A percentile compares a stretch with the other conserved stretches of the same genome.
These are phyloP conservation scores for Hortiboletus campestris DNA, from an alignment of 768 basidiomycete genomes.

Conservation along the genomic window DNA sequence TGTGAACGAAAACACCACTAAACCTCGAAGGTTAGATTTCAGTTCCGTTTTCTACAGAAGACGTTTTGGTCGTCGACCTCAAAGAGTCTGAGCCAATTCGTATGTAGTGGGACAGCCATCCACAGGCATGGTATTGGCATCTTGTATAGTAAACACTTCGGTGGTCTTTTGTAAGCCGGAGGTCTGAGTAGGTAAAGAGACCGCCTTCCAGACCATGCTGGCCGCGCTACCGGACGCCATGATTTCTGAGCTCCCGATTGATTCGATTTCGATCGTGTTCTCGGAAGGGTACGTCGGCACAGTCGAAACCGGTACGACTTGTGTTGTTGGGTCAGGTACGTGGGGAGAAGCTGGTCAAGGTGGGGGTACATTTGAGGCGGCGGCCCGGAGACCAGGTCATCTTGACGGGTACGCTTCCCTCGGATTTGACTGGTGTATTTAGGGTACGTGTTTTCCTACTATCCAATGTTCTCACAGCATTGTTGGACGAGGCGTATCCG, in stretches of 20 bases:
- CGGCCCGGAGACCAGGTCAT: constrained; percentile 49
- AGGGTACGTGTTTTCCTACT: constrained; percentile 45
- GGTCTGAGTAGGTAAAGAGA: constrained; percentile 56
- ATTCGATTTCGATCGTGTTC: constrained; percentile 59
- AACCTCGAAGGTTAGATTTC: constrained; percentile 53
- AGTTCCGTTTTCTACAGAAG: constrained; percentile 57
- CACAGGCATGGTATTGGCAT: constrained; percentile 2
- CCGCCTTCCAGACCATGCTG: constrained; percentile 75
- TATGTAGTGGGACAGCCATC: constrained; percentile 34
- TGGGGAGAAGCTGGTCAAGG: constrained; percentile 22
- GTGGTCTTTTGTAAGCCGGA: constrained; percentile 71
- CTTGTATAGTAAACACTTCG: constrained; percentile 54
- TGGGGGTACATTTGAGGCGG: constrained; percentile 57
- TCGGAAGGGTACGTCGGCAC: constrained; percentile 36
- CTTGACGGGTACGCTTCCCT: constrained; percentile 58
- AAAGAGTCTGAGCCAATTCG: constrained; percentile 62
- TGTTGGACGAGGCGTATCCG: no score
- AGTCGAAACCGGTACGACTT: constrained; percentile 14
- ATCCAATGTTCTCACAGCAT: background rate
- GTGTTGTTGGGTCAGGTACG: constrained; percentile 51
- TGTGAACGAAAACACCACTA: background rate
- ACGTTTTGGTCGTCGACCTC: constrained; percentile 59
- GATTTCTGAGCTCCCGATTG: constrained; percentile 60
- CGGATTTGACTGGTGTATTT: constrained; percentile 48
- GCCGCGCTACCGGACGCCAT: constrained; percentile 47